These are phyloP conservation scores for Lodderomyces oxycetoniae DNA, from an alignment of 1,139 yeast genomes.

Conservation along the genomic window DNA sequence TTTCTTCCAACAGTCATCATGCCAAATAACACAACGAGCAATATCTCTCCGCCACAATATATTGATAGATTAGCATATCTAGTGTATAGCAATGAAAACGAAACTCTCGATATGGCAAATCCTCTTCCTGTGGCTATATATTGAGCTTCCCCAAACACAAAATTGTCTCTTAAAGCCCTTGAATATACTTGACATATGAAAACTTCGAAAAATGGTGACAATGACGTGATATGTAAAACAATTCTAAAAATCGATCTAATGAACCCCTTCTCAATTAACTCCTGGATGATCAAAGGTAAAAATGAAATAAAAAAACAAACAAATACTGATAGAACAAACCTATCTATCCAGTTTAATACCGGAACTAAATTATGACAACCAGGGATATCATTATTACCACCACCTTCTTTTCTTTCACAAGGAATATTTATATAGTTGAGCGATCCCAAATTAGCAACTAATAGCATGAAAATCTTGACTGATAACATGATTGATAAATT, in stretches of 20 bases:
- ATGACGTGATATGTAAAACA: slow-evolving; percentile 58
- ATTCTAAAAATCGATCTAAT: slow-evolving; percentile 58
- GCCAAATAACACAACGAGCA: slow-evolving; percentile 58
- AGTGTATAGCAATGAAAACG: slow-evolving; percentile 57
- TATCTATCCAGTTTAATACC: slow-evolving; percentile 71
- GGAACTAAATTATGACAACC: slow-evolving; percentile 79
- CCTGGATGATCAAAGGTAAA: slow-evolving; percentile 75
- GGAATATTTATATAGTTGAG: slow-evolving; percentile 39
- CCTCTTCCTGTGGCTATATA: slow-evolving; percentile 86
- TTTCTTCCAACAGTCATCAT: slow-evolving; percentile 71
- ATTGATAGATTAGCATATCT: slow-evolving; percentile 62
- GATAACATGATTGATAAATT: slow-evolving; percentile 76
- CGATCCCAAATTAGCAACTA: slow-evolving; percentile 64
- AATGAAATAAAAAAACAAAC: slow-evolving; percentile 82
- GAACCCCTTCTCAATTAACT: slow-evolving; percentile 71
- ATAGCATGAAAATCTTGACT: slow-evolving; percentile 63
- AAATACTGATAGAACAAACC: slow-evolving; percentile 76
- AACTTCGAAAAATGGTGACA: slow-evolving; percentile 83
- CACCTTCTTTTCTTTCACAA: slow-evolving; percentile 47
- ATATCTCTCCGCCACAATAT: slow-evolving; percentile 58
- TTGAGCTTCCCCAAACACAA: slow-evolving; percentile 77
- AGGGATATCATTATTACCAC: slow-evolving; percentile 50
- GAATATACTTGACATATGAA: slow-evolving; percentile 85
- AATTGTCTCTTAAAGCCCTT: slow-evolving; percentile 59
- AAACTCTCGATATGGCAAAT: slow-evolving; percentile 66